Evolutionary conservation across 106 monocot genomes (phyloP).

Genomic region (Platanthera zijinensis): DNA sequence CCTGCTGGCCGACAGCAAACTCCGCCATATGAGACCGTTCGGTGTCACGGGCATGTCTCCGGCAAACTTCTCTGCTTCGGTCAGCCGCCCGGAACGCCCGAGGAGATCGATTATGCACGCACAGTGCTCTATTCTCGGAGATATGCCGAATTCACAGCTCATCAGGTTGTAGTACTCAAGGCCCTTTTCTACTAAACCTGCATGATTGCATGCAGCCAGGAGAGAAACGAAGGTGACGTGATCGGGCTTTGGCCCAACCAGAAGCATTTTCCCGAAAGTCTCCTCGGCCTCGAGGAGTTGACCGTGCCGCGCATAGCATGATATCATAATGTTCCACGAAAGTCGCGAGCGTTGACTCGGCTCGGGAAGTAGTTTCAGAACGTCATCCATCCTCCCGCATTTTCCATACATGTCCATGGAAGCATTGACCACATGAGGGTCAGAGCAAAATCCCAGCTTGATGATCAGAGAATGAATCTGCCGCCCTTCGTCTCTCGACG

Average conservation of each 20-base stretch:
- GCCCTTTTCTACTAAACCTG: conserved; percentile 68
- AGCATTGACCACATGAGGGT: conserved; percentile 52
- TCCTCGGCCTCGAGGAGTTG: conserved; percentile 45
- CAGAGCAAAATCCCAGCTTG: conserved; percentile 49
- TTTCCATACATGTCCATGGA: conserved; percentile 95
- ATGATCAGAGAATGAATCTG: conserved; percentile 61
- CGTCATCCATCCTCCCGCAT: conserved; percentile 62
- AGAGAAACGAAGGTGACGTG: conserved; percentile 81
- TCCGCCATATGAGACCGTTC: conserved; percentile 73
- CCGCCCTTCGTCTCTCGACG: conserved; percentile 63
- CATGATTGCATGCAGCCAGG: conserved; percentile 70
- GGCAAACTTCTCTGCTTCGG: conserved; percentile 66
- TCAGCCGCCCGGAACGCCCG: conserved; percentile 62
- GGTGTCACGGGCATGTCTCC: conserved; percentile 55
- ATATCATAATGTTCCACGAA: conserved; percentile 84
- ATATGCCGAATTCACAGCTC: conserved; percentile 43
- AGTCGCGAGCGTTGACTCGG: conserved; percentile 20
- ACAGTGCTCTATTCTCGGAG: conserved; percentile 66
- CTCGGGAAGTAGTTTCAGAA: conserved; percentile 51
- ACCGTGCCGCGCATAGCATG: conserved; percentile 62
- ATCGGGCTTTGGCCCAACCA: conserved; percentile 53
- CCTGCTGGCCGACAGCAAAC: conserved; percentile 66
- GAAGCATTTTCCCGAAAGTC: conserved; percentile 57
- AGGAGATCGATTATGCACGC: conserved; percentile 87
- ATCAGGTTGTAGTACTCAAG: conserved; percentile 49